Conservation (phyloP, 106 monocot species). For the Dendrobium chrysotoxum region DNA sequence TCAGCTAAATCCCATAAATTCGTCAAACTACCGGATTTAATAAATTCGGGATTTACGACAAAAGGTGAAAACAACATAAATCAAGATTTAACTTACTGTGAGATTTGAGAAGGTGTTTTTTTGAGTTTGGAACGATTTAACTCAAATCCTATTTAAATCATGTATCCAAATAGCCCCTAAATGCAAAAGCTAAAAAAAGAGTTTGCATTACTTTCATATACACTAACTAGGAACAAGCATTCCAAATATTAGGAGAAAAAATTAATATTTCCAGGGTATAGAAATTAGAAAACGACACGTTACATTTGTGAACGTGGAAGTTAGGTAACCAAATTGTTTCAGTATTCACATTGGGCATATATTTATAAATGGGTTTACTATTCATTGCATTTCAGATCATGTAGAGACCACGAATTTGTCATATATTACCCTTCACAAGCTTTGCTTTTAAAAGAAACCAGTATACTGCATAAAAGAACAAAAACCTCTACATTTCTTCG, state of each 20-base stretch:
- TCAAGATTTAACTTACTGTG: no score
- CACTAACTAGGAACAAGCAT: neutral
- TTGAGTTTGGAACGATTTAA: no score
- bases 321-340: neutral
- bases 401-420: neutral
- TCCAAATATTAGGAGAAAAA: neutral
- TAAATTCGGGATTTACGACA: no score
- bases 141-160: no score
- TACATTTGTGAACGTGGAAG: neutral
- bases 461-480: neutral
- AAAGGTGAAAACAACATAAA: no score
- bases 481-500: neutral
- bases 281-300: neutral
- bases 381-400: neutral
- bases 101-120: no score
- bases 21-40: no score
- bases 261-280: neutral
- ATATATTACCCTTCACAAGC: neutral
- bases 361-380: no score
- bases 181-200: no score
- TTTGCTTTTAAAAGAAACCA: neutral
- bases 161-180: no score
- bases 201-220: no score
- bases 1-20: no score
- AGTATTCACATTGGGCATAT: neutral